A percentile compares a stretch with the other conserved stretches of the same genome.
These are phyloP conservation scores for Pseudoturritis turrita DNA, from an alignment of 345 rosid genomes.

Conservation along the genomic window DNA sequence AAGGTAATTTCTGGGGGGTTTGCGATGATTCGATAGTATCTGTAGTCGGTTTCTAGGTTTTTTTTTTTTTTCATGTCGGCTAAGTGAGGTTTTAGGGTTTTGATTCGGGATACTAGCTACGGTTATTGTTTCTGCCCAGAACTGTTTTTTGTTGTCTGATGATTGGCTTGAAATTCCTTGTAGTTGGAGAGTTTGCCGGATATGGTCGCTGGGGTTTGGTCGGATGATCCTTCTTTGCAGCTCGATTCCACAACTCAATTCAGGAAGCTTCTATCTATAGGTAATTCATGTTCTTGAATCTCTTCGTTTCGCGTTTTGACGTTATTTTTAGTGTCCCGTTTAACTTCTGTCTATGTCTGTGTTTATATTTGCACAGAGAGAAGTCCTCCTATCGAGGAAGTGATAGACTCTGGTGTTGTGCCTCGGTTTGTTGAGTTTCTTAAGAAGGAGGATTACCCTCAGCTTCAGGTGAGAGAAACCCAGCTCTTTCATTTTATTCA, in stretches of 20 bases:
- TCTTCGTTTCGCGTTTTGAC: background rate
- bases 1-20: slow-evolving; percentile 37
- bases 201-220: slow-evolving; percentile 67
- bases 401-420: slow-evolving; percentile 70
- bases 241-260: slow-evolving; percentile 85
- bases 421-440: slow-evolving; percentile 93
- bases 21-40: background rate
- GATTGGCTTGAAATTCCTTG: background rate
- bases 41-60: background rate
- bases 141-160: background rate
- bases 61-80: background rate
- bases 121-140: background rate
- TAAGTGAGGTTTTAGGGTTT: slow-evolving; percentile 7
- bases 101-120: background rate
- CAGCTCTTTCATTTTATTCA: background rate
- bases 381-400: slow-evolving; percentile 84
- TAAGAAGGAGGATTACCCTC: slow-evolving; percentile 61
- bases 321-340: background rate
- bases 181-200: slow-evolving; percentile 82
- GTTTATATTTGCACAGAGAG: slow-evolving; percentile 44
- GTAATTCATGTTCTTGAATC: slow-evolving; percentile 25
- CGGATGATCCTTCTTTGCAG: slow-evolving; percentile 50
- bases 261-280: slow-evolving; percentile 79
- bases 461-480: slow-evolving; percentile 57
- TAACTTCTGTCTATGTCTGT: background rate